Evolutionary conservation across 2,329 filamentous ascomycete species (phyloP), one percentile per base, ranked within the genome.

Genomic region (Beauveria medogensis): DNA sequence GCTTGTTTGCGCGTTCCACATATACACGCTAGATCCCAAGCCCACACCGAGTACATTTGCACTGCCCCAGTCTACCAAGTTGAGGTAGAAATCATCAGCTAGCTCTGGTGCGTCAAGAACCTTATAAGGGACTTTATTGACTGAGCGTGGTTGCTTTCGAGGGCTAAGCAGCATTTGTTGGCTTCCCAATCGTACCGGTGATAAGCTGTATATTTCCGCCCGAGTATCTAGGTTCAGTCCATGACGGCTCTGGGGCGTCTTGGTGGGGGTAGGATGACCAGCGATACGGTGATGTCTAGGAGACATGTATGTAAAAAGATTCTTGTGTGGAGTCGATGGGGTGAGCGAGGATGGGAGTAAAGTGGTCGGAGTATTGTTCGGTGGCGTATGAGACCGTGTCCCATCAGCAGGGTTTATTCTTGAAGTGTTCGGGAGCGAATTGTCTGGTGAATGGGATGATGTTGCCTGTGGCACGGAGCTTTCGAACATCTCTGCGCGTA

Each of bases 101-200:
- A 99, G 78, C 71, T 97, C 94, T 2, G 94, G 94, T 0, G 94
- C 94, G 77, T 99, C 94, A 10, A 99, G 80, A 2, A 99, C 94
- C 74, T 99, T 99, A 76, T 95, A 99, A 0, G 94, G 94, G 0
- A 97, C 93, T 73, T 97, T 97, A 74, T 91, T 93, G 22, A 99
- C 91, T 34, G 91, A 89, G 65, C 94, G 82, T 2, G 93, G 91
- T 65, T 94, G 91, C 68, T 94, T 91, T 64, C 92, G 84, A 2
- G 93, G 92, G 59, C 90, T 96, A 16, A 97, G 82, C 0, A 99
- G 83, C 82, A 99, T 95, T 62, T 91, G 89, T 69, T 97, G 94
- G 68, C 92, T 97, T 60, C 90, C 90, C 67, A 92, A 91, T 58
- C 94, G 89, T 65, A 99, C 93, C 0, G 94, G 94, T 0, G 94